Evolutionary conservation across 1,284 basidiomycete species (phyloP).

Genomic region (Neonothopanus nambi): DNA sequence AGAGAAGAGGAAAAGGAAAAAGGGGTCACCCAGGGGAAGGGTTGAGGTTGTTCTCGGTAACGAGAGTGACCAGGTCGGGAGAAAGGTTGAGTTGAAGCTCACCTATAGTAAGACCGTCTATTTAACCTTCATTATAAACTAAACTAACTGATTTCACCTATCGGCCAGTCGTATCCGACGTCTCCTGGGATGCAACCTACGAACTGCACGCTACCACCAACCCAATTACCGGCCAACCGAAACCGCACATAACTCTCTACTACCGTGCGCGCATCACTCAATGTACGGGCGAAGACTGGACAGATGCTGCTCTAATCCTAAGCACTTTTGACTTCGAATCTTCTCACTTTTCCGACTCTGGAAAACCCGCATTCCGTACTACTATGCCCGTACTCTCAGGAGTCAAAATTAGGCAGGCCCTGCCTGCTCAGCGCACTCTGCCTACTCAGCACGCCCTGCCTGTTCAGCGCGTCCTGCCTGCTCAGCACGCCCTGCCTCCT

Average conservation of each 20-base stretch:
- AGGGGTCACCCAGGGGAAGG: slow-evolving; percentile 35
- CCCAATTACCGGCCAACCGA: slow-evolving; percentile 39
- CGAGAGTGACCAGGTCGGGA: slow-evolving; percentile 33
- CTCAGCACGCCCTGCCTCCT: no score
- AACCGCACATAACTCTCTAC: slow-evolving; percentile 46
- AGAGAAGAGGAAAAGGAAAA: slow-evolving; percentile 32
- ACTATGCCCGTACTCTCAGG: slow-evolving; percentile 31
- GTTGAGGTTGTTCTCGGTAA: slow-evolving; percentile 40
- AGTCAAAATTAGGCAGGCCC: slow-evolving; percentile 12
- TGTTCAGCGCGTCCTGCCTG: no score
- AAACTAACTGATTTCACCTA: slow-evolving; percentile 1
- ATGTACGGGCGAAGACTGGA: slow-evolving; percentile 64
- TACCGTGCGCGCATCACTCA: slow-evolving; percentile 58
- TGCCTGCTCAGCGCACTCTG: no score
- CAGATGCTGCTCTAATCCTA: slow-evolving; percentile 46
- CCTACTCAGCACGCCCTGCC: no score
- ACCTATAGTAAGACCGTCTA: slow-evolving; percentile 48
- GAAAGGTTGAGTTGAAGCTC: slow-evolving; percentile 45
- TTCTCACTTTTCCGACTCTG: slow-evolving; percentile 12
- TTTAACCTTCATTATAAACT: slow-evolving; percentile 2
- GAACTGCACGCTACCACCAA: slow-evolving; percentile 54
- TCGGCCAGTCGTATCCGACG: slow-evolving; percentile 47
- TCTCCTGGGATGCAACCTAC: slow-evolving; percentile 54
- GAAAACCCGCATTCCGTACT: slow-evolving; percentile 34
- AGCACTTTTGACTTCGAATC: slow-evolving; percentile 45